Evolutionary conservation across 2,329 filamentous ascomycete species (phyloP), one percentile per base, ranked within the genome.

Genomic region (Pseudohalonectria lignicola): DNA sequence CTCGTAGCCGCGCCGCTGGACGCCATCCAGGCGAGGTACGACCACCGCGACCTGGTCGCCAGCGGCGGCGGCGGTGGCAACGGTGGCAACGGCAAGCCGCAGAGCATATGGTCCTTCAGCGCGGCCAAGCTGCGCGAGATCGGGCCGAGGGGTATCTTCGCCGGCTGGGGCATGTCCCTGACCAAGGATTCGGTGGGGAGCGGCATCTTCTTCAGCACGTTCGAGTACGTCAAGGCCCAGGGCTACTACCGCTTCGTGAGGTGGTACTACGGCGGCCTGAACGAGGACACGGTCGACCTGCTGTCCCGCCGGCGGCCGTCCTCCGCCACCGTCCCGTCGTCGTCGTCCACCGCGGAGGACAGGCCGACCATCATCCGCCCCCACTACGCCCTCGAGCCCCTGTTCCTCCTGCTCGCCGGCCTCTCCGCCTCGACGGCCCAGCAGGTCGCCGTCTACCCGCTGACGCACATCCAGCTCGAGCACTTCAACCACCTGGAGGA

Each of bases 181-280:
- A 50, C 77, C 31, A 85, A 86, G 49, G 82, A 86, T 50, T 74
- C 76, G 20, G 56, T 83, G 5, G 82, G 82, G 11, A 76, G 72
- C 38, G 82, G 77, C 26, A 57, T 83, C 15, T 86, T 86, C 66
- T 88, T 88, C 57, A 74, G 72, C 48, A 74, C 73, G 0, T 87
- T 88, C 45, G 83, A 88, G 58, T 83, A 76, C 34, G 63, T 86
- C 50, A 87, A 87, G 54, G 79, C 76, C 10, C 82, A 87, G 53
- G 68, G 69, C 11, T 82, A 84, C 58, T 86, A 86, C 56, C 63
- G 63, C 32, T 87, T 82, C 50, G 73, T 87, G 23, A 73, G 70
- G 12, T 77, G 73, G 62, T 84, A 79, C 53, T 87, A 87, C 47
- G 74, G 77, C 20, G 69, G 67, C 1, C 54, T 76, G 18, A 67